phyloP scores from a whole-genome alignment of 2,329 filamentous ascomycete genomes.

The Neofusicoccum kwambonambiense region DNA sequence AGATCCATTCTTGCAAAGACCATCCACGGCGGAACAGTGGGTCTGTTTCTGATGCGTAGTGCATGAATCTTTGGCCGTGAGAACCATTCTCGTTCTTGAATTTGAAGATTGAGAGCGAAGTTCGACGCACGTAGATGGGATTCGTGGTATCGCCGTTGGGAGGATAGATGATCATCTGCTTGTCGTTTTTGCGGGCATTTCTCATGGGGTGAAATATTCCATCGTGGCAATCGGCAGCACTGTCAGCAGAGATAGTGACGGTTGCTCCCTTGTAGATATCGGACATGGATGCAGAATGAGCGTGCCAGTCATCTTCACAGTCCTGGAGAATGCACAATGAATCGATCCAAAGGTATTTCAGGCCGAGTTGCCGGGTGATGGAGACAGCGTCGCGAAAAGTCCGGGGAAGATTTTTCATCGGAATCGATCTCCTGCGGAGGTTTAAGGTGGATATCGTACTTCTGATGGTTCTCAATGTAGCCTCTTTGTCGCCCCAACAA shows the following conservation, averaged over 20 bases:
- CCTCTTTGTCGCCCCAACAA: conserved; percentile 22
- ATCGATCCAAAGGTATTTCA: conserved; percentile 22
- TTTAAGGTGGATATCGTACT: neutral
- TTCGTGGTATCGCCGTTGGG: neutral
- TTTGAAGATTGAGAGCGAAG: neutral
- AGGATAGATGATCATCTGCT: neutral
- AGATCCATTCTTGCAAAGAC: neutral
- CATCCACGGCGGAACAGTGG: neutral
- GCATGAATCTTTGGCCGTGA: neutral
- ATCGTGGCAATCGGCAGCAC: neutral
- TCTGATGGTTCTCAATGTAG: neutral
- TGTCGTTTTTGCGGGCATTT: neutral
- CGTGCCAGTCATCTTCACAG: conserved; percentile 14
- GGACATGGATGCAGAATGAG: neutral
- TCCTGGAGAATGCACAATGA: conserved; percentile 22
- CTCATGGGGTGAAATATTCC: neutral
- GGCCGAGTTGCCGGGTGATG: neutral
- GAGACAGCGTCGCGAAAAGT: conserved; percentile 19
- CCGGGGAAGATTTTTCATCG: neutral
- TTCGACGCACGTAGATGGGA: neutral
- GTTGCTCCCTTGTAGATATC: neutral
- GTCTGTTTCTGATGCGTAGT: neutral
- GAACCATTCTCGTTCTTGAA: neutral
- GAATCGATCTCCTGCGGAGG: neutral
- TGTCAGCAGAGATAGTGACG: neutral